Percentiles rank a stretch among this genome's conserved stretches.
Conservation (phyloP, 129 eudicot genomes). For the Erigeron canadensis region DNA sequence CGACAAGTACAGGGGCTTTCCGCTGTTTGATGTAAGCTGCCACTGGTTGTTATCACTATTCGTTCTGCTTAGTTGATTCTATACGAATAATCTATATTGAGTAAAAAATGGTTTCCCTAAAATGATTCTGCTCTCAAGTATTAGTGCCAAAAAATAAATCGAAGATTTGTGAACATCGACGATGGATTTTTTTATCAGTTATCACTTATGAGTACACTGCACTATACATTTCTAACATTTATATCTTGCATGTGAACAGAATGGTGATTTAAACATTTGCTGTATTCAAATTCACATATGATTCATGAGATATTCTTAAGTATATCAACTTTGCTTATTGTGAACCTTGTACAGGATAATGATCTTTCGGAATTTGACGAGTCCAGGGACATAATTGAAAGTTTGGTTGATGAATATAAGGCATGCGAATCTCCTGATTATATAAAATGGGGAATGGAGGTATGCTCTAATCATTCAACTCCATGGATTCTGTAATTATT, state of each 20-base stretch:
- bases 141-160: background rate
- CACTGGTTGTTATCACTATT: background rate
- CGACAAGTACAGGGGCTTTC: slow-evolving; percentile 86
- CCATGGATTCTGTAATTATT: background rate
- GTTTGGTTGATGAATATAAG: slow-evolving; percentile 96
- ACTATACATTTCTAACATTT: background rate
- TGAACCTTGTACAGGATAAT: slow-evolving; percentile 64
- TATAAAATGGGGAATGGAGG: slow-evolving; percentile 99
- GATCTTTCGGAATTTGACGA: slow-evolving; percentile 96
- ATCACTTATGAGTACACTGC: too few relatives aligned
- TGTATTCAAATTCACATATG: slow-evolving; percentile 21
- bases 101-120: background rate
- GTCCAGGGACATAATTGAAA: slow-evolving; percentile 93
- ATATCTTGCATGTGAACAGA: background rate
- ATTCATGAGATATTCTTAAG: background rate
- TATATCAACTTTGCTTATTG: background rate
- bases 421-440: slow-evolving; percentile 98
- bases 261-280: background rate
- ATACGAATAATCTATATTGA: background rate
- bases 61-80: background rate
- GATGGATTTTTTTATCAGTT: too few relatives aligned
- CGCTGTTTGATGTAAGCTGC: slow-evolving; percentile 89
- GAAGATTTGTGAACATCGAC: background rate
- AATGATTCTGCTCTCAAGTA: background rate
- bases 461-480: slow-evolving; percentile 24